Base-by-base conservation (phyloP, 306 rosid genomes). In the Prunus padus region DNA sequence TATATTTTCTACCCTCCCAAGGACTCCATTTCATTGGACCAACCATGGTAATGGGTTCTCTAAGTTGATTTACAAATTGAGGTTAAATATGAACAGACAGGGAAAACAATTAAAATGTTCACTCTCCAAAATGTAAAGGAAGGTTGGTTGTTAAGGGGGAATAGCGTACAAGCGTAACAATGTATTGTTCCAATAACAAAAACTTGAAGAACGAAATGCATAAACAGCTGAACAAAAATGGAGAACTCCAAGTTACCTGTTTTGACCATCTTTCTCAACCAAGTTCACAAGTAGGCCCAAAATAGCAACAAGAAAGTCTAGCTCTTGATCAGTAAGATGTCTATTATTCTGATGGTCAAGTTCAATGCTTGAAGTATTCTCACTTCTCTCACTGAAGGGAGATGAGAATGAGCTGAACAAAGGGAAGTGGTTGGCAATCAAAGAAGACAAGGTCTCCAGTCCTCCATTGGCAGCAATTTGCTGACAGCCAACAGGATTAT, bases 241-340 rank as follows among this genome's bases (percentile, higher is more conserved):
- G 23, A 56, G 65, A 62, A 51, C 59, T 37, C 66, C 79, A 74
- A 72, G 72, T 69, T 22, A 92, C 99, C 99, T 96, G 88, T 96
- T 96, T 46, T 78, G 90, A 55, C 91, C 81, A 80, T 96, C 93
- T 84, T 96, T 92, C 87, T 96, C 99, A 4, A 96, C 92, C 82
- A 96, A 88, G 86, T 96, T 96, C 78, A 96, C 98, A 76, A 96
- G 98, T 74, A 96, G 86, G 74, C 99, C 99, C 80, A 96, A 81
- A 79, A 96, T 96, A 44, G 99, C 98, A 69, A 96, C 99, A 69
- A 96, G 99, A 82, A 96, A 90, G 86, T 96, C 98, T 65, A 89
- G 82, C 84, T 96, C 99, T 3, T 90, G 84, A 88, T 96, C 99
- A 20, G 85, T 82, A 46, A 96, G 92, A 74, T 77, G 93, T 61